Evolutionary conservation across 345 rosid genomes (phyloP).

Genomic region (Brassica napus): Da-Ae NC_063439.1:10414001-10414500

Average conservation of each 20-base stretch:
- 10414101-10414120: background rate
- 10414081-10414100: background rate
- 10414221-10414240: background rate
- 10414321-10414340: too few species aligned
- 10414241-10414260: background rate
- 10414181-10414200: background rate
- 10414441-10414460: too few species aligned
- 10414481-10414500: too few species aligned
- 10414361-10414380: too few species aligned
- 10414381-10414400: too few species aligned
- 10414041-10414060: too few species aligned
- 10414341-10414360: too few species aligned
- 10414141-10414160: background rate
- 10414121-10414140: background rate
- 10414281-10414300: too few species aligned
- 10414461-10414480: too few species aligned
- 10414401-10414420: too few species aligned
- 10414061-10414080: background rate
- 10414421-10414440: too few species aligned
- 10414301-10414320: too few species aligned
- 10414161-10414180: background rate
- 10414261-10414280: background rate
- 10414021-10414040: background rate
- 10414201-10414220: background rate
- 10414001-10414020: background rate